phyloP scores from a whole-genome alignment of 129 eudicot species.

The Heracleum sosnowskyi region DNA sequence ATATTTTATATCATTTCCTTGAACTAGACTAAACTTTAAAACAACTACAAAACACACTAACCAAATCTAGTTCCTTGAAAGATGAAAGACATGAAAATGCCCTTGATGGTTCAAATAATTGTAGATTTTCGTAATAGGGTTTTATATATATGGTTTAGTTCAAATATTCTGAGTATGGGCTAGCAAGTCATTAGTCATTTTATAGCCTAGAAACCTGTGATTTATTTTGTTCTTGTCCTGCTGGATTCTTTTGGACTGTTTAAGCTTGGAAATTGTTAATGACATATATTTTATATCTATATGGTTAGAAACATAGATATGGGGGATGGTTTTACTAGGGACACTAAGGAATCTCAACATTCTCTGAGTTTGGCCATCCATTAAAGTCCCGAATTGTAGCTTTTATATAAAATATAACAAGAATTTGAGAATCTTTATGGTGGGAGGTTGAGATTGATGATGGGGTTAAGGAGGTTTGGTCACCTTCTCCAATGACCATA shows the following conservation, averaged over 20 bases:
- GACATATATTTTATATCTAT: background rate
- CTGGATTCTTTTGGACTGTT: conserved; percentile 26
- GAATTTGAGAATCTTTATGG: conserved; percentile 59
- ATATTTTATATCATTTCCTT: conserved; percentile 3
- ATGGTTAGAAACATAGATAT: background rate
- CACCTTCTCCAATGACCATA: conserved; percentile 18
- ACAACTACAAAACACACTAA: background rate
- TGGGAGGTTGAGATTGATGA: conserved; percentile 40
- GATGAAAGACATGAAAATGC: background rate
- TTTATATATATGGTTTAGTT: background rate
- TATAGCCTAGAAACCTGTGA: conserved; percentile 39
- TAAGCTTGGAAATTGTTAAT: background rate
- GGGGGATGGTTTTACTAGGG: conserved; percentile 17
- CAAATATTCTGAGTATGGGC: conserved; percentile 19
- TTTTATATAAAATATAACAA: conserved; percentile 22
- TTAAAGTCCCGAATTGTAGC: conserved; percentile 48
- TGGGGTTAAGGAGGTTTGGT: conserved; percentile 20
- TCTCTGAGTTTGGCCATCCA: conserved; percentile 79
- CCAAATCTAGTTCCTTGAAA: background rate
- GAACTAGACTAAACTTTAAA: conserved; percentile 1
- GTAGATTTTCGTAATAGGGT: background rate
- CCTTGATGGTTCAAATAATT: conserved; percentile 7
- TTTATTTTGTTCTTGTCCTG: conserved; percentile 22
- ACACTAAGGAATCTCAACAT: conserved; percentile 74
- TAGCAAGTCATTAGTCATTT: conserved; percentile 31